A percentile compares a stretch with the other conserved stretches of the same genome.
These are phyloP conservation scores for Kandelia obovata DNA, from an alignment of 345 rosid genomes.

Conservation along the genomic window DNA sequence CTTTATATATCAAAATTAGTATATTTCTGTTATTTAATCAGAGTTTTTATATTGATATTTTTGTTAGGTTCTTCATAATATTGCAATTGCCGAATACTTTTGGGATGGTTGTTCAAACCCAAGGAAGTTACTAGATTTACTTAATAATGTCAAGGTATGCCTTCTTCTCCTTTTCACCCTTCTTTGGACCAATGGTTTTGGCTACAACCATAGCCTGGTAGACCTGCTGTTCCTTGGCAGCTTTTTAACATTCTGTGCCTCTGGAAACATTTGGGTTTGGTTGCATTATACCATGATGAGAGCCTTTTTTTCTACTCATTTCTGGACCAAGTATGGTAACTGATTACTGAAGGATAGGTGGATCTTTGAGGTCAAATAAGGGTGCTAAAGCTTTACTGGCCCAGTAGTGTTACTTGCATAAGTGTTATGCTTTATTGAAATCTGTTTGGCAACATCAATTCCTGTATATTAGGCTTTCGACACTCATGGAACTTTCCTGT, in stretches of 20 bases:
- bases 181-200: neutral
- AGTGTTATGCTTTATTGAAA: neutral
- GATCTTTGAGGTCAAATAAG: neutral
- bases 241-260: no score
- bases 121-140: slow-evolving; percentile 66
- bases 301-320: no score
- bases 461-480: no score
- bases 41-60: slow-evolving; percentile 19
- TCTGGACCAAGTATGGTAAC: no score
- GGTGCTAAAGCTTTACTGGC: neutral
- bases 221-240: no score
- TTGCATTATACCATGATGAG: no score
- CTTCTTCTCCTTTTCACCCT: neutral
- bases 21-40: neutral
- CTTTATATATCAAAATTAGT: no score
- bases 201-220: neutral
- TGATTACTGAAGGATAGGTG: neutral
- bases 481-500: no score
- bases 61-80: slow-evolving; percentile 80
- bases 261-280: no score
- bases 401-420: neutral
- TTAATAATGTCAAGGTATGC: slow-evolving; percentile 72
- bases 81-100: slow-evolving; percentile 74
- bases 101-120: slow-evolving; percentile 71
- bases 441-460: neutral